phyloP scores from a whole-genome alignment of 2,329 filamentous ascomycete species.

The Arthroderma uncinatum region DNA sequence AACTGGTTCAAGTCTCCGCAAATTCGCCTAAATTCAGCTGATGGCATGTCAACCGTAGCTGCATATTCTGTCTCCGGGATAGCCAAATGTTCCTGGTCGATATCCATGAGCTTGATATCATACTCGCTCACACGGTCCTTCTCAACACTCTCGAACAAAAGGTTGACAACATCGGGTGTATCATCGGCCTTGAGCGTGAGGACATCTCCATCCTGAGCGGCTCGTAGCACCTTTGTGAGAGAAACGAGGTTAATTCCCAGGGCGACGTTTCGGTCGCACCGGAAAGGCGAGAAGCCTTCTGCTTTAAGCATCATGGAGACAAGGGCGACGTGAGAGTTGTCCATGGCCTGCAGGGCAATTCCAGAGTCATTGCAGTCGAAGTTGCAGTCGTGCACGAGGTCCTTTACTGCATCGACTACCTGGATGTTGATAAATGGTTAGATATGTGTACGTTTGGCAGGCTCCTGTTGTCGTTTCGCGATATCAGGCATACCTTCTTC shows the following conservation, averaged over 20 bases:
- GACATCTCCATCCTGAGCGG: slow-evolving; percentile 86
- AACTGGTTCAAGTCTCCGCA: slow-evolving; percentile 83
- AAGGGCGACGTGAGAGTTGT: slow-evolving; percentile 98
- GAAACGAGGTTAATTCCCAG: slow-evolving; percentile 95
- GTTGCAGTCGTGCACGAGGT: slow-evolving; percentile 98
- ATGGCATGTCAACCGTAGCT: slow-evolving; percentile 79
- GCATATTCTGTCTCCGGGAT: slow-evolving; percentile 99
- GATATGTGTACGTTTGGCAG: slow-evolving; percentile 5
- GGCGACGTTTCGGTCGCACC: slow-evolving; percentile 97
- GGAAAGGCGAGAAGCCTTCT: slow-evolving; percentile 86
- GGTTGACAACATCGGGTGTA: slow-evolving; percentile 85
- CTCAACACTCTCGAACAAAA: slow-evolving; percentile 83
- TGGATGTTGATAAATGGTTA: slow-evolving; percentile 28
- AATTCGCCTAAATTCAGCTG: slow-evolving; percentile 84
- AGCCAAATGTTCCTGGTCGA: slow-evolving; percentile 97
- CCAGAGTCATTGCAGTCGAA: slow-evolving; percentile 99
- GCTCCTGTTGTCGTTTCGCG: background rate
- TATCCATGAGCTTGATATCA: slow-evolving; percentile 99
- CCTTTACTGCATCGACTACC: slow-evolving; percentile 98
- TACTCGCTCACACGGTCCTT: slow-evolving; percentile 95
- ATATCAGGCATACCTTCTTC: slow-evolving; percentile 62
- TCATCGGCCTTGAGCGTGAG: slow-evolving; percentile 97
- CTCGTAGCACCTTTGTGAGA: slow-evolving; percentile 91
- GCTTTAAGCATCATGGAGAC: slow-evolving; percentile 98
- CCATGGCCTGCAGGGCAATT: slow-evolving; percentile 97